Percentiles rank a stretch among this genome's conserved stretches.
Conservation (phyloP, 495 filamentous ascomycete species). For the Aspergillus diversus region DNA sequence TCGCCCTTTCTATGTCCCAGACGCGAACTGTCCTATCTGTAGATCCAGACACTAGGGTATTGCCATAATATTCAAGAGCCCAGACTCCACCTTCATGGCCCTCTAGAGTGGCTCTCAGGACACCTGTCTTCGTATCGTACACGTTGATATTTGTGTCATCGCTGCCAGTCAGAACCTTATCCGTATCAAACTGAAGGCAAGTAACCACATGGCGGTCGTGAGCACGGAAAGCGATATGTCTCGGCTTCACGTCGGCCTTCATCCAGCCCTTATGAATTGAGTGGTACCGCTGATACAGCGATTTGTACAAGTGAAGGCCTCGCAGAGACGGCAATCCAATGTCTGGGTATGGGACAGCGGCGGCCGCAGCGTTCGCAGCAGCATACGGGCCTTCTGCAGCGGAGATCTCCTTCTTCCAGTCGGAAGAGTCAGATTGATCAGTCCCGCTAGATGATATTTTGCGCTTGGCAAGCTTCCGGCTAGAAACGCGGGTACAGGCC, state of each 20-base stretch:
- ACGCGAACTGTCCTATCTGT: conserved; percentile 95
- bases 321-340: conserved; percentile 78
- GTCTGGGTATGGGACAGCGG: conserved; percentile 79
- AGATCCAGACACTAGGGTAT: conserved; percentile 92
- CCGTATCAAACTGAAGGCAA: conserved; percentile 94
- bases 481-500: conserved; percentile 48
- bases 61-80: conserved; percentile 95
- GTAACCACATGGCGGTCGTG: conserved; percentile 97
- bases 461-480: conserved; percentile 57
- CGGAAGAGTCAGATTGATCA: conserved; percentile 40
- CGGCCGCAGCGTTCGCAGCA: conserved; percentile 77
- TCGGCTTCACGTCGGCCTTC: conserved; percentile 78
- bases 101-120: conserved; percentile 76
- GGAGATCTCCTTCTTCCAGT: conserved; percentile 48
- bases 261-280: conserved; percentile 92
- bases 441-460: conserved; percentile 54
- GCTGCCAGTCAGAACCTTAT: conserved; percentile 97
- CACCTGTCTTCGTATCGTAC: conserved; percentile 95
- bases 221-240: conserved; percentile 92
- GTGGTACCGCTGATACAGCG: conserved; percentile 89
- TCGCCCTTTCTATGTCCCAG: conserved; percentile 93
- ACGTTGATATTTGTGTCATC: conserved; percentile 98
- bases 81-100: conserved; percentile 98
- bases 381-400: conserved; percentile 79
- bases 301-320: conserved; percentile 91